phyloP scores from a whole-genome alignment of 805 yeast species.

The Yarrowia keelungensis region DNA sequence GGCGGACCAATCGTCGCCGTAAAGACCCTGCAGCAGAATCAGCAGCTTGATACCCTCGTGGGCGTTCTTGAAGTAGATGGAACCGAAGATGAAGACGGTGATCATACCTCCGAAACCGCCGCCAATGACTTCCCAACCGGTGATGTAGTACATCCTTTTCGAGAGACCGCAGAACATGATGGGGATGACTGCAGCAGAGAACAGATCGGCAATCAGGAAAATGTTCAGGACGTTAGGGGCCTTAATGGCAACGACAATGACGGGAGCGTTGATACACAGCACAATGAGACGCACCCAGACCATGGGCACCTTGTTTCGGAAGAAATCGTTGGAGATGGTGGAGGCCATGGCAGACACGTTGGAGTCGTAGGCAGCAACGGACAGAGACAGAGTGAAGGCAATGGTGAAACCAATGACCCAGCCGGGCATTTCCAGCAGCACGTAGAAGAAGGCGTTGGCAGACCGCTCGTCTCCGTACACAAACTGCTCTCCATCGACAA shows the following conservation, averaged over 20 bases:
- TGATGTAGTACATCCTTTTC: slow-evolving; percentile 67
- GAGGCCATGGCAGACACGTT: slow-evolving; percentile 89
- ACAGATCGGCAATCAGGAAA: slow-evolving; percentile 87
- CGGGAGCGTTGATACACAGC: slow-evolving; percentile 79
- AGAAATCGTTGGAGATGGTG: slow-evolving; percentile 85
- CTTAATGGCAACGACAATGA: slow-evolving; percentile 80
- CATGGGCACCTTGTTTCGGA: slow-evolving; percentile 77
- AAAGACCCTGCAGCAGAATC: slow-evolving; percentile 70
- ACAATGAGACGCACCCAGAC: slow-evolving; percentile 74
- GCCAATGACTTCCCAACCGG: slow-evolving; percentile 79
- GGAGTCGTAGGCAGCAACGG: slow-evolving; percentile 90
- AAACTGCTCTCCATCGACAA: slow-evolving; percentile 57
- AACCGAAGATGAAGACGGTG: slow-evolving; percentile 82
- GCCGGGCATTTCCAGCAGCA: slow-evolving; percentile 73
- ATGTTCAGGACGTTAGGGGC: slow-evolving; percentile 86
- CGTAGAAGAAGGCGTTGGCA: slow-evolving; percentile 70
- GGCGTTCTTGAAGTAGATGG: slow-evolving; percentile 76
- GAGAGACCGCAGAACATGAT: slow-evolving; percentile 80
- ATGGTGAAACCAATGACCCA: slow-evolving; percentile 88
- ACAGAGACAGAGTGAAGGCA: slow-evolving; percentile 72
- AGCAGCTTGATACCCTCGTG: slow-evolving; percentile 77
- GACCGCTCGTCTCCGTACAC: slow-evolving; percentile 37
- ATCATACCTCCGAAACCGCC: slow-evolving; percentile 86
- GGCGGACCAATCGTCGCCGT: slow-evolving; percentile 86
- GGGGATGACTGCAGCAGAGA: slow-evolving; percentile 87